Evolutionary conservation across 768 basidiomycete species (phyloP).

Genomic region (Dacryopinax primogenitus): DNA sequence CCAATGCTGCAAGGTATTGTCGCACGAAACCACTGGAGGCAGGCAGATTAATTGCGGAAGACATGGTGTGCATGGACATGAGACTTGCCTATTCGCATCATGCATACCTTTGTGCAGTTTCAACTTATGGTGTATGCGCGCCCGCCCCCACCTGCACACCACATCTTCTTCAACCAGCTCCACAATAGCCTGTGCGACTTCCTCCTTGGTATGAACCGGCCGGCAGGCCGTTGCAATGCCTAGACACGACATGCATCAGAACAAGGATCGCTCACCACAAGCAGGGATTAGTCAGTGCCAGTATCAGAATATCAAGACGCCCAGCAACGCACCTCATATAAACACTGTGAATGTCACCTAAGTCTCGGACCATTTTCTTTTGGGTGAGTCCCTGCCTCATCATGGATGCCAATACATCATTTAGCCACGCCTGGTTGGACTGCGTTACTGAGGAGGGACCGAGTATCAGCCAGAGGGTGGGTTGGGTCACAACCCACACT

Average conservation of each 20-base stretch:
- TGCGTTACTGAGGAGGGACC: too few species aligned
- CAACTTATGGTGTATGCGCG: background rate
- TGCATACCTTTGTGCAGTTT: background rate
- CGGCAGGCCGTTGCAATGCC: background rate
- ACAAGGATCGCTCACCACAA: background rate
- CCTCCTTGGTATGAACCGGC: background rate
- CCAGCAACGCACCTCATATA: background rate
- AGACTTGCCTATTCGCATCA: too few species aligned
- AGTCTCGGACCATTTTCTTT: background rate
- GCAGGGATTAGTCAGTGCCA: background rate
- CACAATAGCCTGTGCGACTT: background rate
- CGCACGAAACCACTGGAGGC: background rate
- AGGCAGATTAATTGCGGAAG: background rate
- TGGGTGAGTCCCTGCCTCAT: background rate
- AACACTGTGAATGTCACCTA: background rate
- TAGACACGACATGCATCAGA: background rate
- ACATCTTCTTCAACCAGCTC: background rate
- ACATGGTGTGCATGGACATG: background rate
- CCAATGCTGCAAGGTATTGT: background rate
- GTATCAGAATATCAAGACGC: background rate
- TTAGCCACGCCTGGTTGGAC: background rate
- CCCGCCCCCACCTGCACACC: background rate
- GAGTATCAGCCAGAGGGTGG: too few species aligned
- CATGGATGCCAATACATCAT: background rate
- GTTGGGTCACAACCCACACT: too few species aligned